Base-by-base conservation (phyloP, 2,329 filamentous ascomycete species). In the Pseudopithomyces chartarum region DNA sequence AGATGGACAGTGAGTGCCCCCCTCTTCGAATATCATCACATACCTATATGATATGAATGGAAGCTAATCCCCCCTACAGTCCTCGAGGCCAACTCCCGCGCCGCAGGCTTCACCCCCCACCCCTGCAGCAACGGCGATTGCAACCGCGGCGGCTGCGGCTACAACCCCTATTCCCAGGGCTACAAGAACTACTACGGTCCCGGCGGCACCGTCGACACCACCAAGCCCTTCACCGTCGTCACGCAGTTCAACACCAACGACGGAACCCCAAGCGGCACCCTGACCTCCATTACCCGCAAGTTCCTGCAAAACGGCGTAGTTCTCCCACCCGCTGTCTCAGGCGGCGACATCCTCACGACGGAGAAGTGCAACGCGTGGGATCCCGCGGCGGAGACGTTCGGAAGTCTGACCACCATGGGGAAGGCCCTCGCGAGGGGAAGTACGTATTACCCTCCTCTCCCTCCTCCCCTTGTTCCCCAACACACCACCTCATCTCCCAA, bases 141-240 rank as follows among this genome's bases (percentile, higher is more conserved):
- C 69, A 87, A 89, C 66, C 82, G 84, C 46, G 85, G 87, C 65
- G 87, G 87, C 45, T 89, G 87, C 68, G 87, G 88, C 71, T 88
- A 61, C 59, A 69, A 69, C 64, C 54, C 56, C 2, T 89, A 82
- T 81, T 85, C 86, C 66, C 79, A 84, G 78, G 87, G 87, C 57
- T 81, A 86, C 77, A 78, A 77, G 56, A 75, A 70, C 68, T 89
- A 87, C 79, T 89, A 84, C 76, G 87, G 86, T 42, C 73, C 79
- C 2, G 79, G 79, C 61, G 79, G 80, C 72, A 73, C 66, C n/a
- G 68, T 77, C 46, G 73, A 78, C 58, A 78, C 75, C 6, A 66
- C 54, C 46, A 67, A 69, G 56, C 65, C 67, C 34, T 71, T 78
- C 62, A 77, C 75, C n/a, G 80, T 83, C 39, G 73, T 81, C 1